Evolutionary conservation across 2,329 filamentous ascomycete genomes (phyloP), one percentile per base, ranked within the genome.

Genomic region (Aaosphaeria arxii): DNA sequence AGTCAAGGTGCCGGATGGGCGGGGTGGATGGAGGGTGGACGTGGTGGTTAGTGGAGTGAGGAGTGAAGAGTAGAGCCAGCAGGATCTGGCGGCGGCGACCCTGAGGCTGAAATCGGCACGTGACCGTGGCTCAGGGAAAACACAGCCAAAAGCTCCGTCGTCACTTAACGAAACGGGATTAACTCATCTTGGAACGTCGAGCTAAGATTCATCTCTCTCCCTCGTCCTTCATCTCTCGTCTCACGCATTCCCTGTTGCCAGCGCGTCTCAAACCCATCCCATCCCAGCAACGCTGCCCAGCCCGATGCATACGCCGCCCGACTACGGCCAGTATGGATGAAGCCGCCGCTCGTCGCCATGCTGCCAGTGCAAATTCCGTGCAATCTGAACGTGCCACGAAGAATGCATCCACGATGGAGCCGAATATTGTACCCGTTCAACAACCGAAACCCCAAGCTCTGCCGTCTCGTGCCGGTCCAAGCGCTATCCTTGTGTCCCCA

Each of bases 391-490:
- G 46, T 44, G 45, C 42, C 13, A 32, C 28, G 36, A 24, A 44
- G 24, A 24, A 39, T 13, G 13, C 48, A 48, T 31, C 45, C 9
- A 24, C 33, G 24, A 45, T 42, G 29, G 45, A 43, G 7, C 17
- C 17, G 17, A 24, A 24, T 24, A 24, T 24, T 24, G 17, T 24
- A 24, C 17, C 17, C 17, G 79, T 95, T 29, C 85, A 92, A 32
- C 92, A 96, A 70, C 91, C 91, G 7, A 95, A 86, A 49, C 92
- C 91, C 1, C 91, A 96, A 73, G 86, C 84, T n/a, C 78, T 96
- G 3, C 81, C 89, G 0, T 80, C 83, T 50, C 77, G 82, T 55
- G 67, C 78, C 44, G 77, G 83, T 1, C 86, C 87, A 4, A 90
- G 88, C 11, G 84, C 87, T 5, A 95, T 97, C 56, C 80, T 95